A percentile compares a stretch with the other conserved stretches of the same genome.
These are phyloP conservation scores for Angomonas deanei DNA, from an alignment of 208 protist species.

Conservation along the genomic window DNA sequence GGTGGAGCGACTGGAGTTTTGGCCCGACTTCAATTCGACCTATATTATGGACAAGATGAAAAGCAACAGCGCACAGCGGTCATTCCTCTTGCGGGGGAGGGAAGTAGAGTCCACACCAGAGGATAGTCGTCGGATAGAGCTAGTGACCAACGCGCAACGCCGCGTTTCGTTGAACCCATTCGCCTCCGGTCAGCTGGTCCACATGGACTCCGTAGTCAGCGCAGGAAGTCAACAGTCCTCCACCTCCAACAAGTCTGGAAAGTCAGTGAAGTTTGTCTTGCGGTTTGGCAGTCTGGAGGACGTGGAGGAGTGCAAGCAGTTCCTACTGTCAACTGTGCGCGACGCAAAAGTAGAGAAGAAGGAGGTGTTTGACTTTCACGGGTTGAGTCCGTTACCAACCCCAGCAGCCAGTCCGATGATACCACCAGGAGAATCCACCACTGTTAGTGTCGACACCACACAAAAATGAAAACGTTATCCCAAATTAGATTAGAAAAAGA, in stretches of 20 bases:
- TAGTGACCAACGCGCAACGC: background rate
- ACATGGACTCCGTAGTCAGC: background rate
- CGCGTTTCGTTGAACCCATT: background rate
- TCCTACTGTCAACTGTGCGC: background rate
- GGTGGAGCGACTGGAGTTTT: background rate
- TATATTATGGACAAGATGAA: conserved; percentile 1
- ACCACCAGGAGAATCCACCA: too few relatives aligned
- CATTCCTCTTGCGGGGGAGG: background rate
- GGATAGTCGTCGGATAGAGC: background rate
- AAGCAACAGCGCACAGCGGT: background rate
- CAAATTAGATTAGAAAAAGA: too few relatives aligned
- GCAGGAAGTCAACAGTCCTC: background rate
- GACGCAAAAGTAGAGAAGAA: background rate
- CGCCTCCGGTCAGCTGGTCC: background rate
- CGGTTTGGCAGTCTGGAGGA: background rate
- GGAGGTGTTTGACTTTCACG: background rate
- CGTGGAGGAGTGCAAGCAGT: background rate
- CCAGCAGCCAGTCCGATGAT: too few relatives aligned
- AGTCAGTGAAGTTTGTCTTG: background rate
- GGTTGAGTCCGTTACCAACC: too few relatives aligned
- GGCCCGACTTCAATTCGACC: background rate
- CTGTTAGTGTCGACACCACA: too few relatives aligned
- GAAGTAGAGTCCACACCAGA: background rate
- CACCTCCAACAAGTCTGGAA: background rate
- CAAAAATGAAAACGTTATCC: too few relatives aligned